Evolutionary conservation across 2,329 filamentous ascomycete species (phyloP).

Genomic region (Aaosphaeria pasadenensis): DNA sequence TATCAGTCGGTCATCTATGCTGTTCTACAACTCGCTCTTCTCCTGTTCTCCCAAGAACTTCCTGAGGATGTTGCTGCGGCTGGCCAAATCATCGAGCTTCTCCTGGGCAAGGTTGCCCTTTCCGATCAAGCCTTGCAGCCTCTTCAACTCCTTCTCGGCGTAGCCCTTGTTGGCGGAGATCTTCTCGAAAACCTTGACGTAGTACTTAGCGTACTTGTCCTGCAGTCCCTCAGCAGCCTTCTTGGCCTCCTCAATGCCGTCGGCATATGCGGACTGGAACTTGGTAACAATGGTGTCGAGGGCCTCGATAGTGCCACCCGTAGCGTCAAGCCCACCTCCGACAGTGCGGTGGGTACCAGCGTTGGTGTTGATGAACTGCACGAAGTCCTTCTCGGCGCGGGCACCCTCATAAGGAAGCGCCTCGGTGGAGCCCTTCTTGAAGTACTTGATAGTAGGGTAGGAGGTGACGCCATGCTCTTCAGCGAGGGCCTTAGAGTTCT

Average conservation of each 20-base stretch:
- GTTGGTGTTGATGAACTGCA: slow-evolving; percentile 84
- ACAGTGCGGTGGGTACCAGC: slow-evolving; percentile 79
- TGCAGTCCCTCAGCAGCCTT: slow-evolving; percentile 66
- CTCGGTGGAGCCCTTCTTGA: slow-evolving; percentile 77
- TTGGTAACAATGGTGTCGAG: slow-evolving; percentile 75
- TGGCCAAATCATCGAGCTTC: slow-evolving; percentile 85
- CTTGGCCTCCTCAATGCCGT: slow-evolving; percentile 67
- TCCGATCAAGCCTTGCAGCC: slow-evolving; percentile 74
- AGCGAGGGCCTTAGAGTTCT: slow-evolving; percentile 77
- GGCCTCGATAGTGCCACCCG: slow-evolving; percentile 76
- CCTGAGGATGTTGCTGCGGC: slow-evolving; percentile 82
- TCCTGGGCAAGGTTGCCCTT: slow-evolving; percentile 82
- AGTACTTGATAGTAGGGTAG: slow-evolving; percentile 98
- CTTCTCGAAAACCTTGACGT: slow-evolving; percentile 88
- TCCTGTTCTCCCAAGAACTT: slow-evolving; percentile 62
- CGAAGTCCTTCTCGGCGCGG: slow-evolving; percentile 71
- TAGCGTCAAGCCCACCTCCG: slow-evolving; percentile 75
- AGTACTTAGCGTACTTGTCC: slow-evolving; percentile 89
- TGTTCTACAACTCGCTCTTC: slow-evolving; percentile 69
- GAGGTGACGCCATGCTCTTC: slow-evolving; percentile 73
- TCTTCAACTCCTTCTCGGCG: slow-evolving; percentile 78
- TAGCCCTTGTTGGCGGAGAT: slow-evolving; percentile 73
- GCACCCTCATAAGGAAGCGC: slow-evolving; percentile 69
- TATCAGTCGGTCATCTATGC: too few relatives aligned
- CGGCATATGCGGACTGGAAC: slow-evolving; percentile 61